These are phyloP conservation scores for Ganoderma sinense DNA, from an alignment of 1,284 basidiomycete species.

Conservation along the genomic window DNA sequence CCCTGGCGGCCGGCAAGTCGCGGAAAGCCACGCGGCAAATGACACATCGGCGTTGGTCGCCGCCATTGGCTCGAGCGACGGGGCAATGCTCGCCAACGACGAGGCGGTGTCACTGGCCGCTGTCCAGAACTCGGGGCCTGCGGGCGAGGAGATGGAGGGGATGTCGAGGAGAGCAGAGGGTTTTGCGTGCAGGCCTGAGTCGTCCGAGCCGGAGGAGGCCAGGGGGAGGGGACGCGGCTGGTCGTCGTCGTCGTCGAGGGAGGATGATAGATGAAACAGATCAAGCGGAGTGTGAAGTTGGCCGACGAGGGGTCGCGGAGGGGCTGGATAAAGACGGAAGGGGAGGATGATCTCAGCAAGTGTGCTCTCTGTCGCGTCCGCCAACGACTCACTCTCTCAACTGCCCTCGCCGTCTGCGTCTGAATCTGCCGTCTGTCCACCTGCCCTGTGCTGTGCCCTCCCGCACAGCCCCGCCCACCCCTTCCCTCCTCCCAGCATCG, in stretches of 20 bases:
- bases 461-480: constrained; percentile 26
- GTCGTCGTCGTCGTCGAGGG: neutral
- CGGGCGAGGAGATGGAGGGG: neutral
- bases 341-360: constrained; percentile 13
- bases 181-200: neutral
- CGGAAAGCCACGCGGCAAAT: constrained; percentile 21
- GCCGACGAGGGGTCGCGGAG: constrained; percentile 12
- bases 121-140: neutral
- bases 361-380: constrained; percentile 16
- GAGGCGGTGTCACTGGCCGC: constrained; percentile 21
- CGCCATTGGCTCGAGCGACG: constrained; percentile 3
- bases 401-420: neutral
- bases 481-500: constrained; percentile 20
- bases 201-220: neutral
- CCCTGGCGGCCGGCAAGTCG: constrained; percentile 17
- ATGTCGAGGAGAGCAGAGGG: neutral
- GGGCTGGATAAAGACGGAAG: constrained; percentile 26
- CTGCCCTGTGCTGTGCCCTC: constrained; percentile 14
- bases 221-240: neutral
- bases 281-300: constrained; percentile 33
- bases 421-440: constrained; percentile 2
- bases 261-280: constrained; percentile 32
- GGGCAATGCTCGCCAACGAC: constrained; percentile 20
- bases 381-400: neutral
- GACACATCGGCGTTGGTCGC: constrained; percentile 22